Conservation (phyloP, 2,329 filamentous ascomycete species). For the Curvularia lunata region DNA sequence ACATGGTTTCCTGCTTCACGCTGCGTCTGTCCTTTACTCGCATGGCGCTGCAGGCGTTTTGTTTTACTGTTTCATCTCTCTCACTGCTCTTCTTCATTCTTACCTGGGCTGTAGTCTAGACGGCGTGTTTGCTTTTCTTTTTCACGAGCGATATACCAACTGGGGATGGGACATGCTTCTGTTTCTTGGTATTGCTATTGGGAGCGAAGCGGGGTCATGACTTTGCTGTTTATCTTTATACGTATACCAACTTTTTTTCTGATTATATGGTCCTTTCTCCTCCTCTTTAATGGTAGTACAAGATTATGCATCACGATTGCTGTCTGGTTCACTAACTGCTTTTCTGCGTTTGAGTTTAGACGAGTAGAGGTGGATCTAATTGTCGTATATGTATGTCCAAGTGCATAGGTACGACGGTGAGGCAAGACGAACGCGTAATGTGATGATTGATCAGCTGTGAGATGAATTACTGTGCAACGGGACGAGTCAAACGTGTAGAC, state of each 20-base stretch:
- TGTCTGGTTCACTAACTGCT: neutral
- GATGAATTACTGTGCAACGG: neutral
- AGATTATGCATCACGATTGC: neutral
- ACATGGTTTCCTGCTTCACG: neutral
- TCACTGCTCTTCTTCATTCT: neutral
- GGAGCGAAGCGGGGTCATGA: neutral
- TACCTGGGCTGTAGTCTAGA: neutral
- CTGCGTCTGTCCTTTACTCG: slow-evolving; percentile 8
- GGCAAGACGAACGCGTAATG: neutral
- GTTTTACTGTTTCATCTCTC: neutral
- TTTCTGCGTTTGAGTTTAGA: neutral
- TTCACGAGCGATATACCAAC: neutral
- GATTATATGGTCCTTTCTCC: neutral
- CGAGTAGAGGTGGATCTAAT: neutral
- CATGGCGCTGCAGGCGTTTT: slow-evolving; percentile 11
- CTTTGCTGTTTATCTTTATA: neutral
- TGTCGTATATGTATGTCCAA: too few relatives aligned
- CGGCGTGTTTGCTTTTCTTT: neutral
- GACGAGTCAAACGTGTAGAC: neutral
- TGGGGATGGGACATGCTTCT: neutral
- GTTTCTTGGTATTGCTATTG: slow-evolving; percentile 1
- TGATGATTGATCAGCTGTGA: neutral
- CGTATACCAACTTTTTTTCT: neutral
- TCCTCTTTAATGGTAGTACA: neutral
- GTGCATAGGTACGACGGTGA: neutral